Percentiles rank a stretch among this genome's conserved stretches.
phyloP scores from a whole-genome alignment of 768 basidiomycete species.

The Russula ochroleuca region DNA sequence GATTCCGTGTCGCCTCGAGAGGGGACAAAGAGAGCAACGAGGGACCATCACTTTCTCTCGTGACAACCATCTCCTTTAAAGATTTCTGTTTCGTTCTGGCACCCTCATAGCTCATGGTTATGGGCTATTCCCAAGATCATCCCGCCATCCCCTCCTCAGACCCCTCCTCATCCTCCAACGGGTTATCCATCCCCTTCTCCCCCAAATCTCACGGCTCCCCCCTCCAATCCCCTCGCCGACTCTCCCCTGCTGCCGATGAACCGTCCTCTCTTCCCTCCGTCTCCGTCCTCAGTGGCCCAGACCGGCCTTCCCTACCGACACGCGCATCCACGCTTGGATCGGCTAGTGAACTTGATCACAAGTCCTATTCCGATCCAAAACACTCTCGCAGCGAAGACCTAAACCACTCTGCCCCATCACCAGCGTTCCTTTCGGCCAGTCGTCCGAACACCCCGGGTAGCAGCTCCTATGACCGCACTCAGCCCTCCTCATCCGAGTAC shows the following conservation, averaged over 20 bases:
- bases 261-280: slow-evolving; percentile 19
- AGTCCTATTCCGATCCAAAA: slow-evolving; percentile 31
- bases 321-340: slow-evolving; percentile 62
- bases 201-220: slow-evolving; percentile 14
- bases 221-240: slow-evolving; percentile 17
- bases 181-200: slow-evolving; percentile 17
- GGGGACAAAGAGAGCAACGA: slow-evolving; percentile 6
- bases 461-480: slow-evolving; percentile 42
- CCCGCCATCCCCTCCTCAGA: slow-evolving; percentile 12
- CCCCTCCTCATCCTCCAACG: slow-evolving; percentile 5
- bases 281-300: slow-evolving; percentile 33
- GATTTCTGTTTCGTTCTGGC: slow-evolving; percentile 6
- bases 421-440: slow-evolving; percentile 48
- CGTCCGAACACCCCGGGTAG: slow-evolving; percentile 58
- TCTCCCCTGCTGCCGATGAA: slow-evolving; percentile 9
- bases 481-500: slow-evolving; percentile 52
- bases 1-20: slow-evolving; percentile 12
- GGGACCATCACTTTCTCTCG: neutral
- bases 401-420: slow-evolving; percentile 43
- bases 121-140: slow-evolving; percentile 26
- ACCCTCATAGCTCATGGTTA: slow-evolving; percentile 11
- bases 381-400: slow-evolving; percentile 71
- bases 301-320: slow-evolving; percentile 53
- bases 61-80: neutral
- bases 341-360: slow-evolving; percentile 51